Evolutionary conservation across 2,329 filamentous ascomycete genomes (phyloP).

Genomic region (Onygena corvina): DNA sequence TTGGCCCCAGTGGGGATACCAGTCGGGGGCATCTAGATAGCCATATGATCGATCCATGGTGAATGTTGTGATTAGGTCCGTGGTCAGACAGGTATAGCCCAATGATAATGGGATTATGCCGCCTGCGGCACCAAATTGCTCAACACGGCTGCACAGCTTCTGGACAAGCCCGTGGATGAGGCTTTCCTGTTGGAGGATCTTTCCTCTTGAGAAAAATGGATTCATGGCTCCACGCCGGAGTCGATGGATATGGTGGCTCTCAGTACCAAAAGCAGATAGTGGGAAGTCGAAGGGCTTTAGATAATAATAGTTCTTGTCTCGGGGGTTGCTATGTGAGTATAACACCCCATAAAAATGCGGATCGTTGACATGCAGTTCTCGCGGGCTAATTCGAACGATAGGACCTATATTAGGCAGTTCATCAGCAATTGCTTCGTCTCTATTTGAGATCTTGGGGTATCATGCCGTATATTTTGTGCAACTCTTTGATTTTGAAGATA

Average conservation of each 20-base stretch:
- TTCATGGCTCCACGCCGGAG: conserved; percentile 21
- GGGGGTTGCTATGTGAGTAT: conserved; percentile 18
- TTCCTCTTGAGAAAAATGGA: conserved; percentile 20
- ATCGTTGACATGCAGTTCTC: conserved; percentile 19
- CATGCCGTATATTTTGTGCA: conserved; percentile 25
- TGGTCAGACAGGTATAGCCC: conserved; percentile 22
- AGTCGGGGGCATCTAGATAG: conserved; percentile 25
- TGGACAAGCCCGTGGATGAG: conserved; percentile 17
- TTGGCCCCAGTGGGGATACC: conserved; percentile 20
- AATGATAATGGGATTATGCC: conserved; percentile 13
- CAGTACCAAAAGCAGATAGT: conserved; percentile 24
- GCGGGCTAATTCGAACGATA: conserved; percentile 20
- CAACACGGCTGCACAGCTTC: conserved; percentile 15
- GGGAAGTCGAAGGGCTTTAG: conserved; percentile 20
- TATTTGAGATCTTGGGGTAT: background rate
- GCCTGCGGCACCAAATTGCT: conserved; percentile 5
- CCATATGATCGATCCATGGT: conserved; percentile 23
- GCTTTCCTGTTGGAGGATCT: conserved; percentile 16
- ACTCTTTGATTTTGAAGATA: conserved; percentile 22
- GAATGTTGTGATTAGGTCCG: conserved; percentile 38
- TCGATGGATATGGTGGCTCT: conserved; percentile 19
- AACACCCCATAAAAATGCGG: conserved; percentile 18
- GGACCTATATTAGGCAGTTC: conserved; percentile 15
- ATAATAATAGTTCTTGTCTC: conserved; percentile 20
- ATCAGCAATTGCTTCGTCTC: background rate